Evolutionary conservation across 768 basidiomycete genomes (phyloP).

Genomic region (Heimioporus sp.): DNA sequence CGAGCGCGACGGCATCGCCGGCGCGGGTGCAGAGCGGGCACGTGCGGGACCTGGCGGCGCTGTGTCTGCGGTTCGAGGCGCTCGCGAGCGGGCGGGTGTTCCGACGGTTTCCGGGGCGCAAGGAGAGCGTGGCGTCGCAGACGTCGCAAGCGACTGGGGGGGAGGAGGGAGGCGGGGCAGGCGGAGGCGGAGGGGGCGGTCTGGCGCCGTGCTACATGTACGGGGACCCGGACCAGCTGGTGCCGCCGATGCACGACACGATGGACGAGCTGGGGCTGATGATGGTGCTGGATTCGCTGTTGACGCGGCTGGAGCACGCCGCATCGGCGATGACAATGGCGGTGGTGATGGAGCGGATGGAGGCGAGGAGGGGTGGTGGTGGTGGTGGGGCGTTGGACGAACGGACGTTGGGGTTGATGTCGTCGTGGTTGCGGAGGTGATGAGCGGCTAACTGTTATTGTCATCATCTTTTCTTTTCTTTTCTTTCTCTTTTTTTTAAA

Average conservation of each 20-base stretch:
- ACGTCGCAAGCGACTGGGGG: slow-evolving; percentile 14
- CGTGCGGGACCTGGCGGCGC: slow-evolving; percentile 65
- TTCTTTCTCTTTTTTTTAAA: not conserved
- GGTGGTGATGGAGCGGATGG: slow-evolving; percentile 19
- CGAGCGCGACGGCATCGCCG: slow-evolving; percentile 5
- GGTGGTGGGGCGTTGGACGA: slow-evolving; percentile 36
- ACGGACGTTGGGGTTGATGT: slow-evolving; percentile 45
- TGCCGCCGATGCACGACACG: slow-evolving; percentile 69
- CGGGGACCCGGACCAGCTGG: slow-evolving; percentile 58
- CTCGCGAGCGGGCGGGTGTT: slow-evolving; percentile 64
- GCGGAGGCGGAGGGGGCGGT: too few species aligned
- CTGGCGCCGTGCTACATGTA: slow-evolving; percentile 41
- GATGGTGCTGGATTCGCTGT: slow-evolving; percentile 72
- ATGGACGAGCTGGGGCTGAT: slow-evolving; percentile 72
- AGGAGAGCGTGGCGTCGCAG: slow-evolving; percentile 26
- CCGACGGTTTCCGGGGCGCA: slow-evolving; percentile 38
- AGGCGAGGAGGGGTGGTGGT: slow-evolving; percentile 28
- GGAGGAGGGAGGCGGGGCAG: slow-evolving; percentile 26
- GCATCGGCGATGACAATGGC: slow-evolving; percentile 33
- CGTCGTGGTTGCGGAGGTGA: slow-evolving; percentile 32
- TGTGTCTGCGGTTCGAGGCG: slow-evolving; percentile 80
- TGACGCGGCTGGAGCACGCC: slow-evolving; percentile 76
- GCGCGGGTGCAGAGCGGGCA: slow-evolving; percentile 73
- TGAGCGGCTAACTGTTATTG: slow-evolving; percentile 1
- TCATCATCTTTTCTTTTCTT: not conserved